Base-by-base conservation (phyloP, 73 alveolate species). In the Paramecium sexaurelia region DNA sequence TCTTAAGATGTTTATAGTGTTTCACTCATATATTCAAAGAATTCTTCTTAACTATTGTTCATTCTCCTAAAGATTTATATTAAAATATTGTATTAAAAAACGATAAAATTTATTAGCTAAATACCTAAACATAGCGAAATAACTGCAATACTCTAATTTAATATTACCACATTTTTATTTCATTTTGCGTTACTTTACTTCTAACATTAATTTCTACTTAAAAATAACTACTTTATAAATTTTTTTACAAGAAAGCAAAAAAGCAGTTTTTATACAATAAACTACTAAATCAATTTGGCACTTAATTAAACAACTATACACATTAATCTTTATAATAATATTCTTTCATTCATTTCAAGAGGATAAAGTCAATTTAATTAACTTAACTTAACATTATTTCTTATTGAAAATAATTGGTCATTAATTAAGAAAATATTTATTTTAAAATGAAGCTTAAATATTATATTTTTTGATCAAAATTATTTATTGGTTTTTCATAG, bases 11-110 rank as follows among this genome's bases (percentile, higher is more conserved):
- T 71, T 71, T 71, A 36, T 29, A 71, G 86, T 11, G 86, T 71
- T 36, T 71, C 86, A 37, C 86, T 71, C 56, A 71, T n/a, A 71
- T 71, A 37, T 19, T 71, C 86, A 33, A 71, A 71, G 43, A 71
- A 71, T 36, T 32, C 55, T 71, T 71, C 35, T 71, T 32, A 36
- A 37, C 56, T 71, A 36, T 29, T 71, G 24, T 33, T 37, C 55
- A 35, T 71, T 33, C 17, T 51, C 29, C 6, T 37, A 71, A 71
- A 71, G 86, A 71, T 71, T 71, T 71, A 35, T 35, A 71, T 71
- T 71, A 36, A 71, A 71, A 27, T 71, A 35, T n/a, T 71, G 17
- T 1, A 71, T 71, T 71, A 35, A 71, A 57, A 71, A 71, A 71
- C 86, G 86, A 71, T 71, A 71, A 19, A 61, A 15, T 61, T 37